Base-by-base conservation (phyloP, 805 yeast genomes). In the Cyberlindnera bimundalis region DNA sequence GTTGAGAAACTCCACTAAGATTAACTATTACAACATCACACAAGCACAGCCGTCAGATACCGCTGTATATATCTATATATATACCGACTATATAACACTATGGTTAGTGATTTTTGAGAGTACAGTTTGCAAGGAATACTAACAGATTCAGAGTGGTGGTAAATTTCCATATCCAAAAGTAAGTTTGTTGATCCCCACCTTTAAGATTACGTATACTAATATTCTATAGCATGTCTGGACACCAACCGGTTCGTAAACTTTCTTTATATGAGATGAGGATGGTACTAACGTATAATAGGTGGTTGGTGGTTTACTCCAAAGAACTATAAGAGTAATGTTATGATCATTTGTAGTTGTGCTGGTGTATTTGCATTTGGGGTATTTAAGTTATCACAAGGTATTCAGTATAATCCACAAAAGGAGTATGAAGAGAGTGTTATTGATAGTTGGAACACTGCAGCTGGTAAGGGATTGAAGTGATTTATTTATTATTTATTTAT, bases 291-390 rank as follows among this genome's bases (percentile, higher is more conserved):
- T n/a, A 15, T 6, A 5, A 13, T 25, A 52, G 59, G 59, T 51
- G 58, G 56, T 29, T 55, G 56, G 56, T 51, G 53, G 52, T 48
- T 46, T 30, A 52, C 54, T 16, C 59, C 59, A 34, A 50, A 47
- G 36, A 55, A 55, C 39, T 48, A 48, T 24, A 50, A 47, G 29
- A 35, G 48, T 5, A 55, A 55, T 32, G 44, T 47, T 17, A 15
- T 45, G 18, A 29, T 49, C 11, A 42, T 55, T 15, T 39, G 42
- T 2, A 33, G 50, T 1, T 37, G 35, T 16, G 50, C 55, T 12
- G 39, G 39, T 16, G 20, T 52, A 2, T 25, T 53, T 14, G 45
- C 51, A 8, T 37, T 52, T 20, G 38, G 42, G 8, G 43, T 51
- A 3, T 54, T 51, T 39, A 47, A 47, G 32, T 37, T 40, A 16